A percentile compares a stretch with the other conserved stretches of the same genome.
phyloP scores from a whole-genome alignment of 2,329 filamentous ascomycete genomes.

The Thielaviopsis populi region DNA sequence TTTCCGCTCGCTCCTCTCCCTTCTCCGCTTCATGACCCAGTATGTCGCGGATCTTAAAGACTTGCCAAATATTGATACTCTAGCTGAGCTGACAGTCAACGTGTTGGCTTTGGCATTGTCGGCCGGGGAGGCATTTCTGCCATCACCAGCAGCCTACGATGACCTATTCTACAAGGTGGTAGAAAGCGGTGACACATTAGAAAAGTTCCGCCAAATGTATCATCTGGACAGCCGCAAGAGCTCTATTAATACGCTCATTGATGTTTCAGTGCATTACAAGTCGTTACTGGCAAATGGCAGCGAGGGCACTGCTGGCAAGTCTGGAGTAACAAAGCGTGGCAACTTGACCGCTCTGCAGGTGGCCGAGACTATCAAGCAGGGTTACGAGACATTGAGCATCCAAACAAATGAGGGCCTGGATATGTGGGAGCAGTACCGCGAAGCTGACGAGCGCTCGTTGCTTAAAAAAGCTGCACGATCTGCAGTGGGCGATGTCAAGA shows the following conservation, averaged over 20 bases:
- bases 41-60: conserved; percentile 65
- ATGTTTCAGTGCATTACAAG: conserved; percentile 74
- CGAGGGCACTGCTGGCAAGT: conserved; percentile 17
- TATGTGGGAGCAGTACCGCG: conserved; percentile 71
- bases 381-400: conserved; percentile 88
- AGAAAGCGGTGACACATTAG: conserved; percentile 69
- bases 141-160: conserved; percentile 75
- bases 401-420: conserved; percentile 77
- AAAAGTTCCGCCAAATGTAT: conserved; percentile 71
- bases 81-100: conserved; percentile 67
- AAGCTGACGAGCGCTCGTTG: conserved; percentile 68
- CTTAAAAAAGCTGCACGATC: conserved; percentile 77
- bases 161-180: conserved; percentile 98
- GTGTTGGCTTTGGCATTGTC: conserved; percentile 72
- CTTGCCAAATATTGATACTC: conserved; percentile 51
- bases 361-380: conserved; percentile 82
- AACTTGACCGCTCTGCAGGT: conserved; percentile 66
- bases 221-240: conserved; percentile 42
- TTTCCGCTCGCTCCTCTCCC: conserved; percentile 74
- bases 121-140: conserved; percentile 78
- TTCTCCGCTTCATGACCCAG: conserved; percentile 79
- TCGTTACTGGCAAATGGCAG: conserved; percentile 52
- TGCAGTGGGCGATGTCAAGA: conserved; percentile 44
- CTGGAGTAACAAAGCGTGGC: background rate
- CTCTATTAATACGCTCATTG: conserved; percentile 73